These are phyloP conservation scores for Neurospora intermedia DNA, from an alignment of 495 filamentous ascomycete genomes.

Conservation along the genomic window DNA sequence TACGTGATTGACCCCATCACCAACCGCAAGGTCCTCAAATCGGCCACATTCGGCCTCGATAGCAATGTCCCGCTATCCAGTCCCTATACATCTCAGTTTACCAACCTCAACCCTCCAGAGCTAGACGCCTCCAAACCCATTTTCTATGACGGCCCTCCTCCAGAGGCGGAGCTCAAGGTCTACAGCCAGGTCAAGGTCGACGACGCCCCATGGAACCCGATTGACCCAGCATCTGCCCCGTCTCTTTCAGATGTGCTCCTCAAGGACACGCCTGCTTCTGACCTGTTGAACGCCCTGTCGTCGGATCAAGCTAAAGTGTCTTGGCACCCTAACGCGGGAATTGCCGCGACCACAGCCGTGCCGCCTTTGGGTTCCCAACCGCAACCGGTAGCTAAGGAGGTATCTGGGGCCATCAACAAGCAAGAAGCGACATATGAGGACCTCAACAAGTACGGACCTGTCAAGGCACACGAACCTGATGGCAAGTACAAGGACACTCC, in stretches of 20 bases:
- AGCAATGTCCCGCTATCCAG: slow-evolving; percentile 26
- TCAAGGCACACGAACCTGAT: slow-evolving; percentile 13
- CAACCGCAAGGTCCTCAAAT: slow-evolving; percentile 42
- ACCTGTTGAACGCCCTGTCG: slow-evolving; percentile 6
- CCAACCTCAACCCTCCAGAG: slow-evolving; percentile 13
- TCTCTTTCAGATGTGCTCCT: slow-evolving; percentile 9
- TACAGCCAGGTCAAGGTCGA: slow-evolving; percentile 25
- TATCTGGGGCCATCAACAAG: not conserved
- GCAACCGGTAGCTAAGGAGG: not conserved
- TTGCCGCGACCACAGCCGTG: slow-evolving; percentile 1
- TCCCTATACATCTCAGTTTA: slow-evolving; percentile 29
- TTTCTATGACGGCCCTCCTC: slow-evolving; percentile 25
- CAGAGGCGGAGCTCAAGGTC: slow-evolving; percentile 26
- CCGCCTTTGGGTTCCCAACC: not conserved
- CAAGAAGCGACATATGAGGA: not conserved
- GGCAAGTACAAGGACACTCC: slow-evolving; percentile 9
- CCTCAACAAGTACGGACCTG: slow-evolving; percentile 5
- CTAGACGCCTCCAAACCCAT: slow-evolving; percentile 10
- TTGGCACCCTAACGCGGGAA: slow-evolving; percentile 15
- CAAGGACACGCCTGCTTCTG: not conserved
- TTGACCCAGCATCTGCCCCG: not conserved
- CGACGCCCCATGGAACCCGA: slow-evolving; percentile 10
- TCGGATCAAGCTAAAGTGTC: slow-evolving; percentile 9
- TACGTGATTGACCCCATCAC: slow-evolving; percentile 53
- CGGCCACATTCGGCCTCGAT: slow-evolving; percentile 6